Evolutionary conservation across 169 alveolate species (phyloP), one percentile per base, ranked within the genome.

Genomic region (Cryptosporidium tyzzeri): DNA sequence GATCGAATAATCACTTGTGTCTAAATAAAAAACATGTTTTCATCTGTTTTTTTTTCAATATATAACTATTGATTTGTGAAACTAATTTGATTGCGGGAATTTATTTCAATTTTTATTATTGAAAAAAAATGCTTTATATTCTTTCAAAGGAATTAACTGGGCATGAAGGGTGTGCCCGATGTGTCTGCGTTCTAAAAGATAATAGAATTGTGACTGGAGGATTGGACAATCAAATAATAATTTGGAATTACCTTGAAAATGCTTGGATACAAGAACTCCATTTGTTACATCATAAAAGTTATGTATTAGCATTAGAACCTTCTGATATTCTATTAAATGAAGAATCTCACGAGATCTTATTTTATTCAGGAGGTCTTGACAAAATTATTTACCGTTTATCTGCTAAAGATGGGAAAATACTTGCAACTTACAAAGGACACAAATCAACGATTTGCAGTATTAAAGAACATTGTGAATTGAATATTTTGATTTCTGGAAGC

Each of bases 321-420:
- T 80, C 89, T 37, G 10, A 39, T 10, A 37, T 21, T 18, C 29
- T 7, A 29, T n/a, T 18, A 0, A n/a, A 21, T 44, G 29, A 33
- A 9, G 39, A 50, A 62, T 23, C 31, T 41, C 35, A 45, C 16
- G 37, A 37, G 5, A 23, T 61, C 16, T 5, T 33, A 21, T 80
- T 80, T 67, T 80, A 80, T 48, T 80, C 89, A 8, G 73, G 80
- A 9, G 89, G 89, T 10, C 62, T 80, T 31, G 89, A 80, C 44
- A 50, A 80, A 65, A 80, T 65, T 16, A 80, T 80, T 16, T 65
- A 80, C 59, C 73, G 89, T 35, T 61, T 80, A 23, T 80, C 89
- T 45, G 75, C 89, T 18, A 39, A 55, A 10, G 21, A 80, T 26
- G 80, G 75, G 16, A 26, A 31, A 41, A 62, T 80, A 12, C 2